Percentiles rank a stretch among this genome's conserved stretches.
These are phyloP conservation scores for Malassezia caprae DNA, from an alignment of 1,284 basidiomycete species.

Conservation along the genomic window DNA sequence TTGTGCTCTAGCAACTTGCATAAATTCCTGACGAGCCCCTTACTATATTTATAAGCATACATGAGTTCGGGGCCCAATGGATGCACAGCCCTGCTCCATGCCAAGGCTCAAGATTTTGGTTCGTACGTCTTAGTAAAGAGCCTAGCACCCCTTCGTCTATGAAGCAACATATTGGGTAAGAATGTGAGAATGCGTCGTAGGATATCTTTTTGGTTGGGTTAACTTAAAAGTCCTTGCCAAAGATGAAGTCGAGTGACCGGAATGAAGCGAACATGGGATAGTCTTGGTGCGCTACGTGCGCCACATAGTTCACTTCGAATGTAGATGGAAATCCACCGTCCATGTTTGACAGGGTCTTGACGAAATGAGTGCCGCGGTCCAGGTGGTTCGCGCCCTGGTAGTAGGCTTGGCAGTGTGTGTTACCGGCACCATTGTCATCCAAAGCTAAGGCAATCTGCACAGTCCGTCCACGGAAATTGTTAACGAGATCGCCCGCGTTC, in stretches of 20 bases:
- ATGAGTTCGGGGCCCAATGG: neutral
- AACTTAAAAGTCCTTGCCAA: slow-evolving; percentile 13
- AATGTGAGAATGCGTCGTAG: neutral
- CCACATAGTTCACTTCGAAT: slow-evolving; percentile 35
- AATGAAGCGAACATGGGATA: slow-evolving; percentile 36
- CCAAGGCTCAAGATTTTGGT: neutral
- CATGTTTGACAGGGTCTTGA: neutral
- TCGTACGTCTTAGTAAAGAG: neutral
- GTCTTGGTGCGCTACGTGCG: slow-evolving; percentile 36
- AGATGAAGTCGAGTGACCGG: slow-evolving; percentile 27
- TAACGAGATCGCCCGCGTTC: slow-evolving; percentile 16
- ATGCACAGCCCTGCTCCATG: neutral
- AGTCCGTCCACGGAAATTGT: slow-evolving; percentile 22
- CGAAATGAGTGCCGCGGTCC: slow-evolving; percentile 8
- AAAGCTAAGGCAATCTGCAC: slow-evolving; percentile 36
- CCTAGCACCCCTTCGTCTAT: no score
- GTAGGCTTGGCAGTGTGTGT: slow-evolving; percentile 33
- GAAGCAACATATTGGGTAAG: neutral
- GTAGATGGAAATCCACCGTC: slow-evolving; percentile 20
- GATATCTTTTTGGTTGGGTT: neutral
- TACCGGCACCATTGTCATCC: slow-evolving; percentile 39
- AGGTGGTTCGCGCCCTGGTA: slow-evolving; percentile 38
- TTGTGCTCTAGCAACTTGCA: neutral
- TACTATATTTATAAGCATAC: neutral
- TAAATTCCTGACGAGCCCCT: neutral